Percentiles rank a stretch among this genome's conserved stretches.
Evolutionary conservation across 805 yeast genomes (phyloP).

Genomic region (Torulaspora franciscae): DNA sequence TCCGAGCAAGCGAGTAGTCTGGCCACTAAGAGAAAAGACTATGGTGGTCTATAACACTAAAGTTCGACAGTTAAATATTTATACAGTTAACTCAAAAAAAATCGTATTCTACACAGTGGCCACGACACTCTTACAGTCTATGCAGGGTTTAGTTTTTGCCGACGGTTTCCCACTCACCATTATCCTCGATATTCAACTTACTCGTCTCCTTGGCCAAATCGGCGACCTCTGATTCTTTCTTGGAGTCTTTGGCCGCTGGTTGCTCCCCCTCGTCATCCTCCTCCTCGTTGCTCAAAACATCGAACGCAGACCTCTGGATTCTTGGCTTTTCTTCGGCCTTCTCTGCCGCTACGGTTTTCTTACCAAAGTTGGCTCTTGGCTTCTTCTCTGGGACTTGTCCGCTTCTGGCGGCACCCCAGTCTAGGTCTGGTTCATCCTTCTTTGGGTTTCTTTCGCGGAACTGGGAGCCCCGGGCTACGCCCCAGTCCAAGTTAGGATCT

Average conservation of each 20-base stretch:
- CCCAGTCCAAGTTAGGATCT: slow-evolving; percentile 43
- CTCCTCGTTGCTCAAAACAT: slow-evolving; percentile 48
- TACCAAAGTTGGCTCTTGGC: slow-evolving; percentile 22
- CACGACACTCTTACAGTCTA: not conserved
- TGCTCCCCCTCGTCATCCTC: slow-evolving; percentile 38
- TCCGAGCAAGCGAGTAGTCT: not conserved
- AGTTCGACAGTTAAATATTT: not conserved
- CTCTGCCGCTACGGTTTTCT: slow-evolving; percentile 19
- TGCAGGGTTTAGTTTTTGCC: slow-evolving; percentile 36
- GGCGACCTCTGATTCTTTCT: slow-evolving; percentile 16
- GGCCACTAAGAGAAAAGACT: not conserved
- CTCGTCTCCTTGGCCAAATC: slow-evolving; percentile 39
- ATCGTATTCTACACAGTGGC: slow-evolving; percentile 6
- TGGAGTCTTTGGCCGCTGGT: slow-evolving; percentile 15
- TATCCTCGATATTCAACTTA: slow-evolving; percentile 37
- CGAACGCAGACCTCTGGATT: slow-evolving; percentile 44
- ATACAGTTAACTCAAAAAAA: slow-evolving; percentile 3
- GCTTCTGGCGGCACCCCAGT: slow-evolving; percentile 39
- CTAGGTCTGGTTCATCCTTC: slow-evolving; percentile 40
- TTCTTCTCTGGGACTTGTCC: slow-evolving; percentile 35
- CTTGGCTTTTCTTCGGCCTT: slow-evolving; percentile 33
- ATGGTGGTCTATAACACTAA: slow-evolving; percentile 1
- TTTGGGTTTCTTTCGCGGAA: slow-evolving; percentile 31
- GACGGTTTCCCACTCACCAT: slow-evolving; percentile 46
- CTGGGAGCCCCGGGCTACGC: slow-evolving; percentile 36